Base-by-base conservation (phyloP, 2,329 filamentous ascomycete species). In the Clarireedia monteithiana region DNA sequence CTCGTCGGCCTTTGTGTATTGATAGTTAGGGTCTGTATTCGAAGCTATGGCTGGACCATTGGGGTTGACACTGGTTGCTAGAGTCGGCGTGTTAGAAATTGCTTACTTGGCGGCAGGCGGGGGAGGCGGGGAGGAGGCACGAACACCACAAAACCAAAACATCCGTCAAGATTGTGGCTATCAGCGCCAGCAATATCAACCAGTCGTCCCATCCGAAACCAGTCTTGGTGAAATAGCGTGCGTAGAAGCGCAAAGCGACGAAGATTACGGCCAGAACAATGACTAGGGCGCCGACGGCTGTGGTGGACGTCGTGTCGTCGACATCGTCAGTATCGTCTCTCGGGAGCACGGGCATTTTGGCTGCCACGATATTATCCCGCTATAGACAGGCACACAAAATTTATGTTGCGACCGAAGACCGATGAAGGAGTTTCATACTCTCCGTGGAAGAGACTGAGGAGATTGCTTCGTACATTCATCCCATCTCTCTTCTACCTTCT, bases 161-260 rank as follows among this genome's bases (percentile, higher is more conserved):
- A 10, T 49, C 47, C n/a, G 47, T 49, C 47, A 38, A 34, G 7
- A 49, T 49, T 36, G 47, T 49, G 34, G 27, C 26, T n/a, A 49
- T n/a, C 24, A 49, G 47, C 24, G 47, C 47, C 36, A 49, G 47
- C 47, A 49, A 49, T 27, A 49, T 49, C 12, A 49, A 14, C 47
- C 47, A 49, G 47, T 49, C 47, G 15, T 49, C 47, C 47, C 47
- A 49, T 49, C 47, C 47, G 3, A 49, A 34, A 30, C 47, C 47
- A 12, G 47, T 30, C 20, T 30, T 34, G 15, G 47, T 49, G 17
- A 27, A 38, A 49, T 49, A 49, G 9, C 47, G 47, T 12, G 47
- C 34, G 34, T 49, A 49, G 7, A 49, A 49, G 14, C 47, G 47
- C 47, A 49, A 38, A 9, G 47, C 14, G 9, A 49, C 47, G 27